Percentiles rank a stretch among this genome's conserved stretches.
These are phyloP conservation scores for Viola pubescens DNA, from an alignment of 441 rosid species.

Conservation along the genomic window DNA sequence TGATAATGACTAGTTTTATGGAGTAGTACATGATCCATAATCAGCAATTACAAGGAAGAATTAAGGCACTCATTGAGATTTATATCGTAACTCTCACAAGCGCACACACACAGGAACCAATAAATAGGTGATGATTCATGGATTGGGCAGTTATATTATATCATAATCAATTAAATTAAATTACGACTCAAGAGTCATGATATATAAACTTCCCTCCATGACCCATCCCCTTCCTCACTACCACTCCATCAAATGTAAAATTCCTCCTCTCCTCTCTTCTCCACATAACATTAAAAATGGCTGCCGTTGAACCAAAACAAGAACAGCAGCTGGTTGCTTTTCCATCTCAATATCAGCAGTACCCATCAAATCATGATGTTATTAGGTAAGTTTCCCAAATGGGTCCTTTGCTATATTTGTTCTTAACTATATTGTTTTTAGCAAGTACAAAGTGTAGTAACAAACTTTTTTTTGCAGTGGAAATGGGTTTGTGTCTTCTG, in stretches of 20 bases:
- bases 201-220: neutral
- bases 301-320: neutral
- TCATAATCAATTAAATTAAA: conserved; percentile 9
- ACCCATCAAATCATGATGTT: neutral
- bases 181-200: neutral
- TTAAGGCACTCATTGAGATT: neutral
- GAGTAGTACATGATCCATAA: neutral
- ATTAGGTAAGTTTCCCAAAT: neutral
- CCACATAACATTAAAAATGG: neutral
- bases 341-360: neutral
- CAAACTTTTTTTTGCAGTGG: too few species aligned
- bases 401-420: neutral
- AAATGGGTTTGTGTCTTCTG: too few species aligned
- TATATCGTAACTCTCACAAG: conserved; percentile 18
- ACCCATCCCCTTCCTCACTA: conserved; percentile 6
- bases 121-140: conserved; percentile 15
- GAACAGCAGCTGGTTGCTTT: too few species aligned
- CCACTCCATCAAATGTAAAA: neutral
- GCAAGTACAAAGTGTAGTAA: too few species aligned
- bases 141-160: conserved; percentile 10
- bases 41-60: neutral
- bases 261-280: neutral
- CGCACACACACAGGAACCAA: conserved; percentile 1
- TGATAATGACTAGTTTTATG: neutral
- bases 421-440: too few species aligned